Base-by-base conservation (phyloP, 352 stramenopile species). In the Globisporangium irregulare region DNA sequence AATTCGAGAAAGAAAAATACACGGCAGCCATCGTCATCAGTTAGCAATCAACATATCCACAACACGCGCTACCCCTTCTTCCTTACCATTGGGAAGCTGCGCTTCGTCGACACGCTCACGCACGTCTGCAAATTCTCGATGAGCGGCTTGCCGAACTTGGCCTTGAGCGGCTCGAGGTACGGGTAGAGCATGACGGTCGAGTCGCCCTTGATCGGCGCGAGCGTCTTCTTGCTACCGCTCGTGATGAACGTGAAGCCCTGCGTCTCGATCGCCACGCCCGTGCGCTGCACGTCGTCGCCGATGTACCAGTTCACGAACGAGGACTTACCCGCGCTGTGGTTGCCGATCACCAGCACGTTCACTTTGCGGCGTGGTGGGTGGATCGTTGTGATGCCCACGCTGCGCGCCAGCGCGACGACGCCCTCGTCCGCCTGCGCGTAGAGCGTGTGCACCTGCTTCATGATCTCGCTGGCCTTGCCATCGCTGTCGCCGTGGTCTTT, bases 291-390 rank as follows among this genome's bases (percentile, higher is more conserved):
- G 54, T 89, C 63, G 79, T 85, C 75, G 27, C 76, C 73, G 65
- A 83, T 73, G 62, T 86, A 86, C 81, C 82, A 92, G 65, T 92
- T 92, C 61, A 91, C 86, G 70, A 92, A 89, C 22, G 77, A 87
- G 41, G 82, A 91, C 67, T 92, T 92, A 41, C 84, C 84, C 24
- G 84, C 79, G 61, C 80, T 89, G 73, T 92, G 84, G 75, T 92
- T 92, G 58, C 84, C 84, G 58, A 92, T 81, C 64, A 92, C 73
- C 59, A 92, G 73, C 25, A 92, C 80, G 55, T 81, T 91, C 15
- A 88, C 81, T 43, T 89, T 89, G 64, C 87, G 84, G 10, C 82
- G 77, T 36, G 84, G 84, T 46, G 73, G 66, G 50, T 89, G 75
- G 48, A 87, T 72, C 34, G 70, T 63, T 22, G 62, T 46, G 43